These are phyloP conservation scores for Populus hybrid DNA, from an alignment of 441 rosid genomes.

Conservation along the genomic window DNA sequence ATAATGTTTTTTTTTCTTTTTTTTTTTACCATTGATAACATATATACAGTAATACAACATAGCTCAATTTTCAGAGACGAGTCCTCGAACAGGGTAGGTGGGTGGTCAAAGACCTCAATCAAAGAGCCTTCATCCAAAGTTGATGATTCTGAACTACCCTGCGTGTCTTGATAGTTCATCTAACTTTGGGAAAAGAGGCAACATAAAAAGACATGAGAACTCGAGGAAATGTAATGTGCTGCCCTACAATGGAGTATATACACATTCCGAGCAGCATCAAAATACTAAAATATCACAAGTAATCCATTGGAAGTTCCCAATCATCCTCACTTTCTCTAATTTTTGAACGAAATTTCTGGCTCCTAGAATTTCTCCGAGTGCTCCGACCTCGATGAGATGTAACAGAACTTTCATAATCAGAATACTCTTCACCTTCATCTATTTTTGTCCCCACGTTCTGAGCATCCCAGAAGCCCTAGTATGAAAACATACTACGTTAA, in stretches of 20 bases:
- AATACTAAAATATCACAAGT: constrained; percentile 27
- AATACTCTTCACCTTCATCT: constrained; percentile 39
- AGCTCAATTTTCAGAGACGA: not conserved
- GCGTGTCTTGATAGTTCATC: not conserved
- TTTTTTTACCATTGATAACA: not conserved
- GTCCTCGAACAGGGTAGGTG: not conserved
- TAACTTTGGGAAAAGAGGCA: not conserved
- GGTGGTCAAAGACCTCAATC: not conserved
- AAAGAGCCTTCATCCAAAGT: not conserved
- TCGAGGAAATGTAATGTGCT: not conserved
- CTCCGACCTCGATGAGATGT: constrained; percentile 21
- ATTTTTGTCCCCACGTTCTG: constrained; percentile 25
- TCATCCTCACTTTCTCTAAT: constrained; percentile 43
- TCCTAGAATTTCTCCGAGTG: constrained; percentile 21
- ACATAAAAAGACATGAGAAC: not conserved
- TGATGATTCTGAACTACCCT: not conserved
- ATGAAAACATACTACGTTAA: not conserved
- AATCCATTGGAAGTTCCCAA: constrained; percentile 68
- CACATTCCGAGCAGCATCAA: not conserved
- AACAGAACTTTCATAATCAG: constrained; percentile 37
- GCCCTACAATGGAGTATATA: not conserved
- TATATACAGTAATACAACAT: not conserved
- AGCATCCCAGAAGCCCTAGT: constrained; percentile 72
- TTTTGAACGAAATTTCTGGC: constrained; percentile 29
- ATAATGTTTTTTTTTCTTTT: not conserved